A percentile compares a stretch with the other conserved stretches of the same genome.
Conservation (phyloP, 805 yeast genomes). For the Suhomyces canberraensis region DNA sequence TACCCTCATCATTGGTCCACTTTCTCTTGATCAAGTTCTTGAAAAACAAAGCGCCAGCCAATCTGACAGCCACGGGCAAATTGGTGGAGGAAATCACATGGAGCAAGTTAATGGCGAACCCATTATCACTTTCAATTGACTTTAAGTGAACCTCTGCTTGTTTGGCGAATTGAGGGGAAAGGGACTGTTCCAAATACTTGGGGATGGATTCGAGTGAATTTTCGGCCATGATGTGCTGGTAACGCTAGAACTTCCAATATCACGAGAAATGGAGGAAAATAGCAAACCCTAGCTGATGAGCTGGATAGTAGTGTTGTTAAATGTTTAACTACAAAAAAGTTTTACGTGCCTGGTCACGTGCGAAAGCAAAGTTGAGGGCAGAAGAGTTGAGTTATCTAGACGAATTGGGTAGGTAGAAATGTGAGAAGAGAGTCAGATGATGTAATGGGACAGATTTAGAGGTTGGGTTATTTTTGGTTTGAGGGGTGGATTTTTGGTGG, state of each 20-base stretch:
- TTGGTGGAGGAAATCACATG: constrained; percentile 70
- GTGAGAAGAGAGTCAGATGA: too few species aligned
- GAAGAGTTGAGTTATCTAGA: too few species aligned
- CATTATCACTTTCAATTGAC: constrained; percentile 59
- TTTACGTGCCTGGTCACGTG: background rate
- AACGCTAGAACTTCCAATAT: too few species aligned
- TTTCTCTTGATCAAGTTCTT: constrained; percentile 80
- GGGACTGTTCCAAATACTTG: constrained; percentile 57
- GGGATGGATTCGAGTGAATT: constrained; percentile 49
- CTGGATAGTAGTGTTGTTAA: background rate
- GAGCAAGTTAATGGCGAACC: constrained; percentile 72
- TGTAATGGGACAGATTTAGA: too few species aligned
- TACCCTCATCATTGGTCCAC: constrained; percentile 91
- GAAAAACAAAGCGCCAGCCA: constrained; percentile 88
- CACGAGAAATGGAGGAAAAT: too few species aligned
- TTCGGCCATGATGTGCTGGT: background rate
- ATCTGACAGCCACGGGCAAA: constrained; percentile 54
- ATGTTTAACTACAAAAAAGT: background rate
- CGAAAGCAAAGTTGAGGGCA: too few species aligned
- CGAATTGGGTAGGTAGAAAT: too few species aligned
- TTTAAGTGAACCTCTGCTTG: constrained; percentile 65
- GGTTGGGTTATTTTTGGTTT: too few species aligned
- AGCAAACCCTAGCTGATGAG: background rate
- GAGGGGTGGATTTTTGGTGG: too few species aligned
- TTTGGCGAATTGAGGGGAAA: constrained; percentile 61